Percentiles rank a stretch among this genome's conserved stretches.
phyloP scores from a whole-genome alignment of 2,329 filamentous ascomycete genomes.

The Aspergillus oerlinghausenensis region DNA sequence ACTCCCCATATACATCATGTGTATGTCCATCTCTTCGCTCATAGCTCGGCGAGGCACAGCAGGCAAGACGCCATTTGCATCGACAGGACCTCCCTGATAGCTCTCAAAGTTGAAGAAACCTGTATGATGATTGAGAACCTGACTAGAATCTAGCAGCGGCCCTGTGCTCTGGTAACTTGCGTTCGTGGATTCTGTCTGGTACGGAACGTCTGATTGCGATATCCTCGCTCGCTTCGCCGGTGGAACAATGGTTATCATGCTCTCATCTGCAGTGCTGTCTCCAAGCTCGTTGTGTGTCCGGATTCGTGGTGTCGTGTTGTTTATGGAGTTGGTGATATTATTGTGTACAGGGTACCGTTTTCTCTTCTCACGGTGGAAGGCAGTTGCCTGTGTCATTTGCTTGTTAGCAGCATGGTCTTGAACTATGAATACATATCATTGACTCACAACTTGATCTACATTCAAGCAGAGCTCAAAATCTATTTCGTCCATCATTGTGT shows the following conservation, averaged over 20 bases:
- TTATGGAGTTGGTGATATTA: background rate
- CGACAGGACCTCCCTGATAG: too few species aligned
- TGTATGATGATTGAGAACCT: background rate
- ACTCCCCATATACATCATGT: background rate
- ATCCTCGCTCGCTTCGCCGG: background rate
- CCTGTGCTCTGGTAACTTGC: background rate
- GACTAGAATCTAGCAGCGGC: background rate
- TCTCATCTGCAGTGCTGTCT: background rate
- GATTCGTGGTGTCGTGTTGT: background rate
- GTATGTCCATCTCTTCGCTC: background rate
- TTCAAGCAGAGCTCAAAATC: slow-evolving; percentile 18
- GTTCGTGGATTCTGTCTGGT: background rate
- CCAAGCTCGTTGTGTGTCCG: background rate
- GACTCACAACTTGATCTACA: slow-evolving; percentile 12
- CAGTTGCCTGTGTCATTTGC: background rate
- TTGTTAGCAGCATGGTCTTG: background rate
- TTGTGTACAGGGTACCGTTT: background rate
- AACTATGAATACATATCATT: background rate
- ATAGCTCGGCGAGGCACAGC: background rate
- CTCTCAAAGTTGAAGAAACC: background rate
- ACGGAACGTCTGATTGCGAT: background rate
- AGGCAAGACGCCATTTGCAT: background rate
- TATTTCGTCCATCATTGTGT: slow-evolving; percentile 15
- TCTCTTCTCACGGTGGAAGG: background rate
- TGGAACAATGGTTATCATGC: background rate